Conservation (phyloP, 2,329 filamentous ascomycete species). For the Daldinia sp. region DNA sequence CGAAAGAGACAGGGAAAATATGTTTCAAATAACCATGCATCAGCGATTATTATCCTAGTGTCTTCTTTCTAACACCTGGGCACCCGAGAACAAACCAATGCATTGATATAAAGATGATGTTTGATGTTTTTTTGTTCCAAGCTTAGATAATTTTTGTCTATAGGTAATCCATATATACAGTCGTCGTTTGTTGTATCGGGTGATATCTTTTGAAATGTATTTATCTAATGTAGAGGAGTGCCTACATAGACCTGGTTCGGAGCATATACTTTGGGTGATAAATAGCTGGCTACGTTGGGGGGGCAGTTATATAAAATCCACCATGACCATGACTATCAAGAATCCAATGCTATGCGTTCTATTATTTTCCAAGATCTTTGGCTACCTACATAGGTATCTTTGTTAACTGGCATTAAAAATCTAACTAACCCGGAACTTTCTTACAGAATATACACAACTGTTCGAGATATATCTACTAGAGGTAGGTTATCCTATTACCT, state of each 20-base stretch:
- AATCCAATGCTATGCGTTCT: constrained; percentile 2
- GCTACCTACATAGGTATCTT: constrained; percentile 10
- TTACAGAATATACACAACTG: constrained; percentile 25
- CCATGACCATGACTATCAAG: too few species aligned
- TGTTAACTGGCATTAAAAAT: constrained; percentile 13
- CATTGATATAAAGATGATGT: not conserved
- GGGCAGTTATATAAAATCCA: too few species aligned
- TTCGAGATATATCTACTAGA: constrained; percentile 22
- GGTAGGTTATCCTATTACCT: not conserved
- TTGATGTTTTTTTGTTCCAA: too few species aligned
- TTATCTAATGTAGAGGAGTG: too few species aligned
- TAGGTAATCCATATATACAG: too few species aligned
- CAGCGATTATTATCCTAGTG: not conserved
- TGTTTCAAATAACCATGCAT: not conserved
- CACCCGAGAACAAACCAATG: not conserved
- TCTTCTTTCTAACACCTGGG: not conserved
- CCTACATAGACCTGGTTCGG: too few species aligned
- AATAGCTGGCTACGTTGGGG: too few species aligned
- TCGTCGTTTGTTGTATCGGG: too few species aligned
- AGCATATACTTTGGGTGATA: too few species aligned
- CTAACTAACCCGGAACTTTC: constrained; percentile 2
- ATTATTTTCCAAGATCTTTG: constrained; percentile 2
- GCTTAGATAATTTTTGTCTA: too few species aligned
- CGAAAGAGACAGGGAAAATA: not conserved
- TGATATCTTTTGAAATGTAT: too few species aligned